Conservation (phyloP, 2,329 filamentous ascomycete species). For the Lachnellula hyalina region DNA sequence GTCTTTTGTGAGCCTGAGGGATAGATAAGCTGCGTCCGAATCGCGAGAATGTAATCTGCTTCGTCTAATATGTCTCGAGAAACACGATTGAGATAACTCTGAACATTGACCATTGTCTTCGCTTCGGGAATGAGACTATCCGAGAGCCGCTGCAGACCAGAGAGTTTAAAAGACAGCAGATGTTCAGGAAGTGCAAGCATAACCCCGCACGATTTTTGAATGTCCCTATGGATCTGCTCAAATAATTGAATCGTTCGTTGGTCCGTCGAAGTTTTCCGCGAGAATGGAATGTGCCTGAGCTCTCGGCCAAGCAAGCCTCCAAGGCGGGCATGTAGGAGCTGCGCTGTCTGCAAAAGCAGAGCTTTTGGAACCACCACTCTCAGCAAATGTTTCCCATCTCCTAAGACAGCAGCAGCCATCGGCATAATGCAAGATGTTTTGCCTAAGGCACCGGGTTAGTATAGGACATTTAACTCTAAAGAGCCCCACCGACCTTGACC, state of each 20-base stretch:
- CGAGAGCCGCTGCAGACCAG: conserved; percentile 42
- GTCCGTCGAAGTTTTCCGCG: conserved; percentile 36
- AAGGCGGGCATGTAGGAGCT: conserved; percentile 39
- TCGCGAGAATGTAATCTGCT: conserved; percentile 36
- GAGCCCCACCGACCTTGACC: conserved; percentile 45
- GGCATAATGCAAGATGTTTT: conserved; percentile 55
- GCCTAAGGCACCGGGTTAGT: conserved; percentile 32
- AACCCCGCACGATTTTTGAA: conserved; percentile 35
- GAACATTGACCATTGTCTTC: conserved; percentile 37
- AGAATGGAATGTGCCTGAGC: conserved; percentile 43
- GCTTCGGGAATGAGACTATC: conserved; percentile 36
- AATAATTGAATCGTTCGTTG: conserved; percentile 31
- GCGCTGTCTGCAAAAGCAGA: conserved; percentile 40
- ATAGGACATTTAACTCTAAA: background rate
- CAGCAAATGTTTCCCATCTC: conserved; percentile 37
- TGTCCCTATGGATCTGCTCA: conserved; percentile 34
- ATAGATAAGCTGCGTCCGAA: conserved; percentile 38
- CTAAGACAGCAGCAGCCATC: conserved; percentile 43
- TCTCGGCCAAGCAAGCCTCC: conserved; percentile 39
- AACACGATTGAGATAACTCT: conserved; percentile 38
- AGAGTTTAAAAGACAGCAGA: conserved; percentile 48
- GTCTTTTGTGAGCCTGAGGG: conserved; percentile 33
- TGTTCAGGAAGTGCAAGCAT: conserved; percentile 49
- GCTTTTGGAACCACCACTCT: conserved; percentile 42
- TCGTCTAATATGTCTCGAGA: conserved; percentile 50